Base-by-base conservation (phyloP, 108 stramenopile genomes). In the Schizochytrium sp. region DNA sequence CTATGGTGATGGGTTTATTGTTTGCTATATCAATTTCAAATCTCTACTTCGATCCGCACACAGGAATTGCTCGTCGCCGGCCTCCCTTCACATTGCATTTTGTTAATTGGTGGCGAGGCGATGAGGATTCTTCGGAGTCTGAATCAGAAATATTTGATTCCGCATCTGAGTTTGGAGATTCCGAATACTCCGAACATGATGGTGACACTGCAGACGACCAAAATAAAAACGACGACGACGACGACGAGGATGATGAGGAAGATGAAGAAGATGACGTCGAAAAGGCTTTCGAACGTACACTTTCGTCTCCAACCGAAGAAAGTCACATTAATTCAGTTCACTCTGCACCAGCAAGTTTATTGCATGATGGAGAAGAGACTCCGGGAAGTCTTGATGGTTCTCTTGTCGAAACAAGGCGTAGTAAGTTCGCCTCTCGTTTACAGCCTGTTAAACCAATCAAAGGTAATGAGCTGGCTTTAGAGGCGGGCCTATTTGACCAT, bases 41-140 rank as follows among this genome's bases (percentile, higher is more conserved):
- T 0, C 28, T 69, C 10, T 69, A 69, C 64, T 69, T 69, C 28
- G 42, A 69, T 15, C 15, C 5, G 12, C 12, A 7, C 28, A 13
- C 64, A 44, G 64, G 64, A 12, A 15, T 28, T 7, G 42, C 64
- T 8, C 64, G 64, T 7, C 64, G 64, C 19, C 64, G 64, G 10
- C 64, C 64, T 7, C 64, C 64, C 19, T 5, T 69, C 64, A 69
- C 64, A 44, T 7, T 69, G 12, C 64, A 69, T 15, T 38, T 13
- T 44, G 64, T 69, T 7, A 69, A 69, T 15, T 69, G 64, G 64
- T 69, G 64, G 64, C 64, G 64, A 7, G 28, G 40, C 28, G 64
- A 69, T 15, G 64, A 15, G 19, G 64, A 69, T 8, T 8, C 8
- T 2, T 69, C 64, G 12, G 64, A 69, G 10, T 69, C 64, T 44